Base-by-base conservation (phyloP, 2,329 filamentous ascomycete species). In the Coniochaeta prunicola region DNA sequence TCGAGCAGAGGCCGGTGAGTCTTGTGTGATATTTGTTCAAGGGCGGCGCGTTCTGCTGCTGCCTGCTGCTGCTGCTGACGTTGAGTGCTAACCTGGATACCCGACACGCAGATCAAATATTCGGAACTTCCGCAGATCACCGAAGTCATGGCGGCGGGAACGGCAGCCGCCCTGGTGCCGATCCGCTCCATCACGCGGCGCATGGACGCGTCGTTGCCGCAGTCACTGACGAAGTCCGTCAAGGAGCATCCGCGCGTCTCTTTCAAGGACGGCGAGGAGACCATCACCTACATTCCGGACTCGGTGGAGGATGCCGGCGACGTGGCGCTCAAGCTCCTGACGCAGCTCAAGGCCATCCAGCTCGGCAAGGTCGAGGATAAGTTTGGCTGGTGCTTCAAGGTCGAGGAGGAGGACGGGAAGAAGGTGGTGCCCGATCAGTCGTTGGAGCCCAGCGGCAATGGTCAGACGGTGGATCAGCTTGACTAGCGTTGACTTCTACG, bases 71-170 rank as follows among this genome's bases (percentile, higher is more conserved):
- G 26, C 8, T 31, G 26, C 48, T 31, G 38, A 45, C 19, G 9
- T 17, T n/a, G 7, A 24, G 40, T 38, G 36, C 40, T 45, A 24
- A 45, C 40, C 40, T n/a, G 40, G 24, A 3, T n/a, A 38, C 36
- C 15, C 38, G n/a, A n/a, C n/a, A 12, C 40, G 40, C 40, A 67
- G 50, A 77, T 84, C 59, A 71, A 76, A 33, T 88, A 88, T 69
- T 77, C 81, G 8, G 87, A 90, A 67, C 74, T 90, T 45, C 65
- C 70, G 6, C 70, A 76, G 17, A 91, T 92, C 70, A 77, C 77
- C 50, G 93, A 97, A 74, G 87, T 99, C 57, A 86, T 97, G 74
- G 94, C 93, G 4, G 92, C 92, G 2, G 93, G 93, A 1, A 97
- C 93, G 0, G 93, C 93, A 0, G 93, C 92, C 0, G 90, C 91